phyloP scores from a whole-genome alignment of 164 flowering plant genomes.

The Magnolia officinalis region DNA sequence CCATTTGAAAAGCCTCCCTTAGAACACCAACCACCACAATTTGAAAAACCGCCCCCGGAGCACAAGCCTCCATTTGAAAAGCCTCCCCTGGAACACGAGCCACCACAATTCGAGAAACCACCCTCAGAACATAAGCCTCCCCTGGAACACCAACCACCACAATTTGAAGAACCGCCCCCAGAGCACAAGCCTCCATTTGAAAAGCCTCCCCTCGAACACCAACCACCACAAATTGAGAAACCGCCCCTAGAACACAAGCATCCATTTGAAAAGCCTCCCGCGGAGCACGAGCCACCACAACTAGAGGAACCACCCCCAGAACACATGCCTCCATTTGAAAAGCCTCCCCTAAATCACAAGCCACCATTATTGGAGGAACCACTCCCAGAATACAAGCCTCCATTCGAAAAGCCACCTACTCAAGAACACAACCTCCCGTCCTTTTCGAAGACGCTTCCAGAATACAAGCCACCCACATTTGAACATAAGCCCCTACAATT shows the following conservation, averaged over 20 bases:
- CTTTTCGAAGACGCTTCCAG: background rate
- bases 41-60: background rate
- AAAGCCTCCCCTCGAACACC: background rate
- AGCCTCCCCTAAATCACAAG: background rate
- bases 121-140: background rate
- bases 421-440: background rate
- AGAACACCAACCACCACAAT: background rate
- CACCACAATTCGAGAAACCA: background rate
- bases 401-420: background rate
- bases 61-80: background rate
- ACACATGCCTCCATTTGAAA: background rate
- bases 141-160: background rate
- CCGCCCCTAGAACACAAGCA: background rate
- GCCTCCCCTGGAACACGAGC: background rate
- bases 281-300: background rate
- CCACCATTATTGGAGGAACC: background rate
- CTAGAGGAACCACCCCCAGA: background rate
- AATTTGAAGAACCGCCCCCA: background rate
- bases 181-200: background rate
- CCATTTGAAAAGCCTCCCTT: background rate
- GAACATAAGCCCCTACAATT: background rate
- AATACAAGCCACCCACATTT: background rate
- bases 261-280: background rate
- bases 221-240: constrained; percentile 1
- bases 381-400: background rate